Base-by-base conservation (phyloP, 2,329 filamentous ascomycete species). In the Neonectria ditissima region DNA sequence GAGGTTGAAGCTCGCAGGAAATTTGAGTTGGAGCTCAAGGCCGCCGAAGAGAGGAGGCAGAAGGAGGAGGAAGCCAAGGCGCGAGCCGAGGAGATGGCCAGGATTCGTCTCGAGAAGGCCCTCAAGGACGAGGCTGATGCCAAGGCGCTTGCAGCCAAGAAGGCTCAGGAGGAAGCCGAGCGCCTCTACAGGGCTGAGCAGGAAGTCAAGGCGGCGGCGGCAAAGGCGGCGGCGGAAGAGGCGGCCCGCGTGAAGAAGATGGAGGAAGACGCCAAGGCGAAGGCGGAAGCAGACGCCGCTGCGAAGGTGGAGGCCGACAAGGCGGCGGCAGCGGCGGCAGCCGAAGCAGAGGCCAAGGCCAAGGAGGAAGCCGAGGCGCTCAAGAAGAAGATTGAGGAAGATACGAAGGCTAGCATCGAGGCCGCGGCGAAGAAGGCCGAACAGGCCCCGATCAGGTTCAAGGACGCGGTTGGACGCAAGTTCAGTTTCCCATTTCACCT, bases 401-500 rank as follows among this genome's bases (percentile, higher is more conserved):
- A 84, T 6, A 81, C 85, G n/a, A 84, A 82, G 67, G 82, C 83
- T 51, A 82, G 80, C 67, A 69, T 83, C 20, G 71, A 84, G 39
- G 81, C 83, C 39, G 83, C 80, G 18, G 83, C 83, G 72, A 82
- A 83, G 65, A 80, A 78, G 68, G 85, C 85, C 65, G 86, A 90
- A 43, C 92, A 93, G 77, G 84, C 89, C 45, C 92, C 92, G 2
- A 92, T 97, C 77, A 91, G 90, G 70, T 97, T 97, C 81, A 97
- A 97, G 79, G 94, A 97, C 76, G 94, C 94, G 1, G 89, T 97
- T 16, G 92, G 93, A 32, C 87, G 94, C 69, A 97, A 97, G 78
- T 97, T 97, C 77, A 96, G 89, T 79, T 97, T 97, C 74, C 94
- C 94, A 1, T 97, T 91, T 80, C 88, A 94, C 67, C 78, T 97